Evolutionary conservation across 2,329 filamentous ascomycete genomes (phyloP), one percentile per base, ranked within the genome.

Genomic region (Phialophora verrucosa): DNA sequence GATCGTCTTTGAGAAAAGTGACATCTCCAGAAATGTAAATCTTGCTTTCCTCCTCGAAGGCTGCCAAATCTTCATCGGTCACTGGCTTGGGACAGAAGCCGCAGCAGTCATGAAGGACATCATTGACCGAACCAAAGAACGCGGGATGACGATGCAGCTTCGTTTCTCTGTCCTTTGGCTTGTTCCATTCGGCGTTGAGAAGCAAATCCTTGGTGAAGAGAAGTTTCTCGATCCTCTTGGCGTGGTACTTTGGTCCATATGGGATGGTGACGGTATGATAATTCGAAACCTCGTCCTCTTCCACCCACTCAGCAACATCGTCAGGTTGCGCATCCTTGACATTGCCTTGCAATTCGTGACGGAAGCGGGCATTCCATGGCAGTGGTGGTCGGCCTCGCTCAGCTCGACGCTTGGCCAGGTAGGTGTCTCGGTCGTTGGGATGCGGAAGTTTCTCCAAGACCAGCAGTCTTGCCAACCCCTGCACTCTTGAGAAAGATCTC

Each of bases 111-210:
- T 87, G 81, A 62, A 94, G 85, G 7, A 95, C 85, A 77, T 95
- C 90, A 63, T 89, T 82, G 4, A 90, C 87, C 32, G 87, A 85
- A 0, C 92, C 92, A 73, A 96, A 94, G 76, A 96, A 96, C 12
- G 90, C 91, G 2, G 92, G 92, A 73, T 96, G 92, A 1, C 92
- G 87, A 78, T 96, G 92, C 4, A 96, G 82, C 68, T 91, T 87
- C 1, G 93, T 89, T 29, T 88, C 82, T n/a, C 92, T 86, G 50
- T 92, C 88, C 67, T 91, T 88, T 0, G 85, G 82, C 69, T 90
- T 88, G 72, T 95, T 96, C 92, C 92, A 96, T 74, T 96, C 91
- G 0, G 91, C 91, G 35, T 69, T 69, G 20, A 96, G 84, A 7
- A 96, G 82, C 20, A 96, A 77, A 75, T 96, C 92, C 69, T 91